These are phyloP conservation scores for Cercophora newfieldiana DNA, from an alignment of 495 filamentous ascomycete species.

Conservation along the genomic window DNA sequence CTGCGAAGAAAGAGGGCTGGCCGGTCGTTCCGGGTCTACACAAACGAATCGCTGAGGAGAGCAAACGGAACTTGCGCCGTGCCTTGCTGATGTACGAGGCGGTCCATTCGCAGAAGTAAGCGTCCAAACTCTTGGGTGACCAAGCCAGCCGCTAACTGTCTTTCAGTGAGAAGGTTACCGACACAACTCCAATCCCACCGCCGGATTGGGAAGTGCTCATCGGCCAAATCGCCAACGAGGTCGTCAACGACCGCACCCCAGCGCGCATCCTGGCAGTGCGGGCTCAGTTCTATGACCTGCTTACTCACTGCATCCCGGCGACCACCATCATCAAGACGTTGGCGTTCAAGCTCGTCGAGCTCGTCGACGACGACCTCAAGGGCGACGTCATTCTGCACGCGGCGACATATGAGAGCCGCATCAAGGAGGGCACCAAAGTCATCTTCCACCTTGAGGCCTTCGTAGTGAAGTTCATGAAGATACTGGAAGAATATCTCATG, in stretches of 20 bases:
- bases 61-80: slow-evolving; percentile 83
- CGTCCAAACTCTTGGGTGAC: neutral
- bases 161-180: slow-evolving; percentile 82
- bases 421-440: slow-evolving; percentile 86
- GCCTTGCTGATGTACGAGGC: slow-evolving; percentile 95
- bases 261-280: slow-evolving; percentile 82
- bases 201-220: slow-evolving; percentile 96
- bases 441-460: slow-evolving; percentile 99
- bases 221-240: slow-evolving; percentile 81
- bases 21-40: slow-evolving; percentile 68
- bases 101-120: slow-evolving; percentile 93
- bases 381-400: slow-evolving; percentile 92
- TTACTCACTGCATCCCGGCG: slow-evolving; percentile 94
- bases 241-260: slow-evolving; percentile 87
- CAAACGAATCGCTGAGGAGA: slow-evolving; percentile 83
- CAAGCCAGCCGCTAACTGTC: slow-evolving; percentile 14
- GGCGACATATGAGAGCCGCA: slow-evolving; percentile 94
- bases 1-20: slow-evolving; percentile 78
- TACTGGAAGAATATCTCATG: slow-evolving; percentile 91
- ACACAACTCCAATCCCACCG: slow-evolving; percentile 83
- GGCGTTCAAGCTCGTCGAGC: slow-evolving; percentile 85
- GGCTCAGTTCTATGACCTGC: slow-evolving; percentile 88
- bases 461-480: slow-evolving; percentile 96
- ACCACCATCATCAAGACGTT: slow-evolving; percentile 91
- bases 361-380: slow-evolving; percentile 85